A percentile compares a stretch with the other conserved stretches of the same genome.
Evolutionary conservation across 305 asterid species (phyloP).

Genomic region (Fraxinus floribunda): DNA sequence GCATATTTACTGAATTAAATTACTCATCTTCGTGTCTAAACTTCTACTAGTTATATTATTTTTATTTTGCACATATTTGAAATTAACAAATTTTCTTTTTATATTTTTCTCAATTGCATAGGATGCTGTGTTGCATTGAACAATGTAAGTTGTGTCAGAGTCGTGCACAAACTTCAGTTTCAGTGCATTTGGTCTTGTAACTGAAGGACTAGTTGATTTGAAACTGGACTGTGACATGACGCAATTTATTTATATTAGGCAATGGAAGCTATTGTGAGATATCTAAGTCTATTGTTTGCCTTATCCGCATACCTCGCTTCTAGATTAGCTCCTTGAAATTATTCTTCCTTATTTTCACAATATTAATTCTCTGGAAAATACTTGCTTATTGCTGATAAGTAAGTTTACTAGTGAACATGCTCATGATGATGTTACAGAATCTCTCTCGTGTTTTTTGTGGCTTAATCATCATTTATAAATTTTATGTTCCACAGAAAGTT

Average conservation of each 20-base stretch:
- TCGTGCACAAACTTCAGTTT: background rate
- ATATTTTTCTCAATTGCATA: background rate
- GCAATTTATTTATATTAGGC: background rate
- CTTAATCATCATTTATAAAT: constrained; percentile 14
- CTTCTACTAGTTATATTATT: background rate
- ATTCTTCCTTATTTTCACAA: background rate
- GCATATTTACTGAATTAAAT: background rate
- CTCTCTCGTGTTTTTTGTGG: background rate
- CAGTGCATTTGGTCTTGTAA: background rate
- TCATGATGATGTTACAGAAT: background rate
- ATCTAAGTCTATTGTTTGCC: background rate
- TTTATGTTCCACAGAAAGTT: constrained; percentile 57
- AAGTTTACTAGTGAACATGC: background rate
- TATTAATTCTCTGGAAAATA: background rate
- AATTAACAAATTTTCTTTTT: background rate
- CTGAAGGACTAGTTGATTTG: background rate
- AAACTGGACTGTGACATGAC: background rate
- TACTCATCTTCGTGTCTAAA: constrained; percentile 9
- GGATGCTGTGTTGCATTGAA: background rate
- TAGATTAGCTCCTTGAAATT: background rate
- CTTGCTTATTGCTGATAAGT: background rate
- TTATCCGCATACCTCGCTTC: background rate
- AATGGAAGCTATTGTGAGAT: background rate
- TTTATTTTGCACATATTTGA: background rate
- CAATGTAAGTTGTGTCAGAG: background rate